Base-by-base conservation (phyloP, 164 flowering plant genomes). In the Piper betle region DNA sequence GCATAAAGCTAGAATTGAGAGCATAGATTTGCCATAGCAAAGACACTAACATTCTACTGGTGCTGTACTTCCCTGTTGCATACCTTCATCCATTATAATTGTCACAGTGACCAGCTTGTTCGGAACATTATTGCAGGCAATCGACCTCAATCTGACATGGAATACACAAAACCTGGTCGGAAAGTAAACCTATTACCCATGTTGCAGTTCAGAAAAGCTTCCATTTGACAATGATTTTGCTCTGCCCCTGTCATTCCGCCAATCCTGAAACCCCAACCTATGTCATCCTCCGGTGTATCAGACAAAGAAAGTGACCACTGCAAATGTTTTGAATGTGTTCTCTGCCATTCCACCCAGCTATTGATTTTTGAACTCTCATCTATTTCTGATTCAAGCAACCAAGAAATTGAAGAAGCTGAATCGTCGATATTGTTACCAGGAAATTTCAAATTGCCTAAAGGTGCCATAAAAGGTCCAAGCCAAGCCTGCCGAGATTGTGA, bases 381-480 rank as follows among this genome's bases (percentile, higher is more conserved):
- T 46, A 46, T 46, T 46, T 46, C 50, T 6, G 50, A 46, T 15
- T 46, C 50, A 10, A 46, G 50, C 50, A 46, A 10, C 15, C n/a
- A 46, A 9, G 50, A 12, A 10, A 46, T 10, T 46, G 50, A 46
- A 46, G 50, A 12, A 46, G 50, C 50, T 46, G 50, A 46, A 10
- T 9, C 15, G 13, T 46, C 13, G 15, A 33, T 55, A 10, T 20
- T 59, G 16, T 37, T 42, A 52, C 56, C 67, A 13, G 25, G 54
- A 9, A 58, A 74, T 64, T 38, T 78, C 20, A 69, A 69, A 66
- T 73, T 43, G 57, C 81, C 63, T 16, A 84, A 7, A 5, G 96
- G 91, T 61, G 84, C 43, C 11, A 84, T 43, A 50, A 89, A 71
- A 43, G 80, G 64, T 55, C 82, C 87, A 42, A 69, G 58, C 37